phyloP scores from a whole-genome alignment of 352 stramenopile species.

The Phytopythium sindhum region DNA sequence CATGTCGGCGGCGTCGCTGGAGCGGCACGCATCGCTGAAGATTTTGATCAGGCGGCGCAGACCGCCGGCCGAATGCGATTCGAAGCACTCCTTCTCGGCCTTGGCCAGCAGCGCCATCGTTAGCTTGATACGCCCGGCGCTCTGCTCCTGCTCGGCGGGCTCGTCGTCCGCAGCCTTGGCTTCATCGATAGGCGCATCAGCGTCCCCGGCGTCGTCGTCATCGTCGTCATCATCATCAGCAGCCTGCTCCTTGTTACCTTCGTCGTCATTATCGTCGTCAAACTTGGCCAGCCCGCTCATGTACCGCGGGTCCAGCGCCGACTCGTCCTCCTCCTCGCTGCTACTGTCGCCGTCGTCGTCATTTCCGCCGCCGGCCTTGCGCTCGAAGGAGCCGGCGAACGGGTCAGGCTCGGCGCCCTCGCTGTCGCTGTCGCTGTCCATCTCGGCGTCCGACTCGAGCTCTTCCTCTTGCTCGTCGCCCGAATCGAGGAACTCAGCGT shows the following conservation, averaged over 20 bases:
- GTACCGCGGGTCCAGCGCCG: conserved; percentile 75
- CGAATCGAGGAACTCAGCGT: conserved; percentile 79
- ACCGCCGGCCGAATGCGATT: conserved; percentile 80
- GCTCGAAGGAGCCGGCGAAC: conserved; percentile 10
- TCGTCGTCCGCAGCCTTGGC: conserved; percentile 12
- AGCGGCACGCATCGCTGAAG: conserved; percentile 93
- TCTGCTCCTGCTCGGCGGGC: conserved; percentile 18
- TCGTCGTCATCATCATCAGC: conserved; percentile 18
- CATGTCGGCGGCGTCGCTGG: conserved; percentile 80
- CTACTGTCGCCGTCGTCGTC: conserved; percentile 55
- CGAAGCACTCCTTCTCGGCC: conserved; percentile 90
- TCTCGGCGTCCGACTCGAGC: conserved; percentile 14
- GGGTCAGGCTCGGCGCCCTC: conserved; percentile 18
- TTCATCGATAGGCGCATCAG: conserved; percentile 14
- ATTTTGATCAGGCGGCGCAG: conserved; percentile 92
- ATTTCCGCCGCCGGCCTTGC: conserved; percentile 23
- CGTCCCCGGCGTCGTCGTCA: conserved; percentile 19
- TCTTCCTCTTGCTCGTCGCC: conserved; percentile 36
- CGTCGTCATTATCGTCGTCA: conserved; percentile 31
- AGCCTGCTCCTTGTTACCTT: conserved; percentile 29
- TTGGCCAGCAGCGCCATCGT: conserved; percentile 73
- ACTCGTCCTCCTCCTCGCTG: conserved; percentile 84
- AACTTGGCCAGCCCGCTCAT: conserved; percentile 42
- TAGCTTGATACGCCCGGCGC: conserved; percentile 53
- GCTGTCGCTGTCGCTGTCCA: conserved; percentile 26